These are phyloP conservation scores for Glycine latifolia DNA, from an alignment of 306 rosid species.

Conservation along the genomic window DNA sequence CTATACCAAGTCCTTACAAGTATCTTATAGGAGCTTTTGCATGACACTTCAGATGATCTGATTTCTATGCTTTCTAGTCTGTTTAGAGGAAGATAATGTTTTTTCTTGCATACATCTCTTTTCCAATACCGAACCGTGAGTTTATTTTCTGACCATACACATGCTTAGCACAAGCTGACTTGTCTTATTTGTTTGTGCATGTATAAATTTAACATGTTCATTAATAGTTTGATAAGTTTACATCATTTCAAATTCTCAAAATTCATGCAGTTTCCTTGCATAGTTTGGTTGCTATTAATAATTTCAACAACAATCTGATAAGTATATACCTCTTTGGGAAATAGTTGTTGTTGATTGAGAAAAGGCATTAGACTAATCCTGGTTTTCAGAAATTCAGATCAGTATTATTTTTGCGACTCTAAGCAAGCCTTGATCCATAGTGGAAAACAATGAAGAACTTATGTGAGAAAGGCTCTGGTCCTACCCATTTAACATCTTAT, in stretches of 20 bases:
- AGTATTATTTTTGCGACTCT: background rate
- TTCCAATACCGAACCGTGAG: background rate
- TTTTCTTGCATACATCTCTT: background rate
- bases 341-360: background rate
- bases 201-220: background rate
- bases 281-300: background rate
- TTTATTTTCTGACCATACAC: background rate
- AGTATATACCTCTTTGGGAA: background rate
- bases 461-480: conserved; percentile 44
- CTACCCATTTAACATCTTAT: conserved; percentile 40
- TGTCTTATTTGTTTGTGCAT: background rate
- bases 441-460: conserved; percentile 48
- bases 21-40: conserved; percentile 20
- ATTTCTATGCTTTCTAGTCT: background rate
- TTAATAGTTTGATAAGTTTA: conserved; percentile 14
- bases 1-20: background rate
- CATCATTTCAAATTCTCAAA: background rate
- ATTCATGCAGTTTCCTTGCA: background rate
- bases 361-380: conserved; percentile 30
- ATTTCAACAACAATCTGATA: conserved; percentile 14
- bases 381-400: conserved; percentile 7
- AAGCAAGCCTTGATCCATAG: conserved; percentile 35
- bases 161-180: background rate
- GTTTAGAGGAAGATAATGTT: background rate
- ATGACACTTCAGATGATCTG: background rate